Evolutionary conservation across 352 stramenopile species (phyloP).

Genomic region (Globisporangium emineosum): DNA sequence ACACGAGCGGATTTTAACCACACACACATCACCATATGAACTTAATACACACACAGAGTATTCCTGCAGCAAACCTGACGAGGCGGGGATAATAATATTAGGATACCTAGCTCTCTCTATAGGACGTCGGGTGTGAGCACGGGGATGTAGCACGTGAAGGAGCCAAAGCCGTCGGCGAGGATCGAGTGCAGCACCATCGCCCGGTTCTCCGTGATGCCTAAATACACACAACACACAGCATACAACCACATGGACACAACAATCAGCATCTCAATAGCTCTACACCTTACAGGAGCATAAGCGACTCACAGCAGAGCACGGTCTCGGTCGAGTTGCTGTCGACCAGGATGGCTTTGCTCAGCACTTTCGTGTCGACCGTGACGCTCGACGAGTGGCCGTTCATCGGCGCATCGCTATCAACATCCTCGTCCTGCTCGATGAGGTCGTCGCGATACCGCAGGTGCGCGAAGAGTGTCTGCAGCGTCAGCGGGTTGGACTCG

Average conservation of each 20-base stretch:
- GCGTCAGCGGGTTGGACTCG: slow-evolving; percentile 58
- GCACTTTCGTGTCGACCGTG: slow-evolving; percentile 74
- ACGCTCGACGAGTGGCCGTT: slow-evolving; percentile 42
- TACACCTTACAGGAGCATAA: background rate
- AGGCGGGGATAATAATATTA: slow-evolving; percentile 5
- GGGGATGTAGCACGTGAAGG: slow-evolving; percentile 81
- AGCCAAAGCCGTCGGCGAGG: slow-evolving; percentile 70
- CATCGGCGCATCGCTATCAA: slow-evolving; percentile 16
- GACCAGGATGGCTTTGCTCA: slow-evolving; percentile 73
- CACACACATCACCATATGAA: slow-evolving; percentile 2
- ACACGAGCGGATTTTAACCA: background rate
- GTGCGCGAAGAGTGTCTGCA: slow-evolving; percentile 79
- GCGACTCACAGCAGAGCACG: slow-evolving; percentile 64
- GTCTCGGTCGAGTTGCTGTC: slow-evolving; percentile 67
- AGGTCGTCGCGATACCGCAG: slow-evolving; percentile 73
- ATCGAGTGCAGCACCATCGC: slow-evolving; percentile 81
- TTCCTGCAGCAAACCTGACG: background rate
- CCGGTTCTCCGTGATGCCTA: slow-evolving; percentile 73
- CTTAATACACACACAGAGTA: background rate
- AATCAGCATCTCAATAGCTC: background rate
- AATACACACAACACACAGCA: background rate
- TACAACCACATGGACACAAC: background rate
- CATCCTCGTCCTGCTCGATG: slow-evolving; percentile 43
- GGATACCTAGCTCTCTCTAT: background rate
- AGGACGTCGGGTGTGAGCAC: slow-evolving; percentile 61